Evolutionary conservation across 306 rosid genomes (phyloP).

Genomic region (Oxytropis ochrocephala): DNA sequence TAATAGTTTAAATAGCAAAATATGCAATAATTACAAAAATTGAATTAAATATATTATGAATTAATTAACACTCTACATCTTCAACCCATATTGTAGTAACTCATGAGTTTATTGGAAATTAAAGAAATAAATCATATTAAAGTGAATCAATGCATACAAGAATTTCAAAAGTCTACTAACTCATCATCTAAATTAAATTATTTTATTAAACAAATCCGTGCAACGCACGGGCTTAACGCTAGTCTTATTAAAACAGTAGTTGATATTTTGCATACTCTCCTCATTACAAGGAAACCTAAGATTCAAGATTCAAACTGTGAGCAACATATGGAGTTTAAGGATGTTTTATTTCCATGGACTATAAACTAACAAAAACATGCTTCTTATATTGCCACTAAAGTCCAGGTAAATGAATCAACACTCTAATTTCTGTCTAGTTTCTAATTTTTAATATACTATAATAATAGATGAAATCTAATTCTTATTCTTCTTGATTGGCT

Average conservation of each 20-base stretch:
- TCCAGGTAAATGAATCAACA: constrained; percentile 30
- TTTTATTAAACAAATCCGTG: too few species aligned
- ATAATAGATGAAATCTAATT: not conserved
- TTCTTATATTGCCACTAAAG: constrained; percentile 8
- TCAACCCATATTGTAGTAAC: too few species aligned
- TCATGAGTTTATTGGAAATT: too few species aligned
- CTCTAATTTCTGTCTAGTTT: not conserved
- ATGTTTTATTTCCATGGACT: not conserved
- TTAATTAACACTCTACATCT: too few species aligned
- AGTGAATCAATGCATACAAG: too few species aligned
- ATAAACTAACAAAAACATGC: not conserved
- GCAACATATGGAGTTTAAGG: not conserved
- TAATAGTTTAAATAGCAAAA: too few species aligned
- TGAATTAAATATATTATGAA: too few species aligned
- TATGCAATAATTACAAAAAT: too few species aligned
- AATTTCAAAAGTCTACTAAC: too few species aligned
- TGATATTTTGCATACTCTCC: not conserved
- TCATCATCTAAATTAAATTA: too few species aligned
- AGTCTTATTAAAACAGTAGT: not conserved
- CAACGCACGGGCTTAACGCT: too few species aligned
- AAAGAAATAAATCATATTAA: too few species aligned
- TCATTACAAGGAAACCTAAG: not conserved
- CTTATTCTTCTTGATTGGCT: constrained; percentile 7
- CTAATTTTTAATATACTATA: not conserved
- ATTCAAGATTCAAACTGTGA: not conserved